A percentile compares a stretch with the other conserved stretches of the same genome.
Evolutionary conservation across 352 stramenopile genomes (phyloP).

Genomic region (Pythium plurisporium): DNA sequence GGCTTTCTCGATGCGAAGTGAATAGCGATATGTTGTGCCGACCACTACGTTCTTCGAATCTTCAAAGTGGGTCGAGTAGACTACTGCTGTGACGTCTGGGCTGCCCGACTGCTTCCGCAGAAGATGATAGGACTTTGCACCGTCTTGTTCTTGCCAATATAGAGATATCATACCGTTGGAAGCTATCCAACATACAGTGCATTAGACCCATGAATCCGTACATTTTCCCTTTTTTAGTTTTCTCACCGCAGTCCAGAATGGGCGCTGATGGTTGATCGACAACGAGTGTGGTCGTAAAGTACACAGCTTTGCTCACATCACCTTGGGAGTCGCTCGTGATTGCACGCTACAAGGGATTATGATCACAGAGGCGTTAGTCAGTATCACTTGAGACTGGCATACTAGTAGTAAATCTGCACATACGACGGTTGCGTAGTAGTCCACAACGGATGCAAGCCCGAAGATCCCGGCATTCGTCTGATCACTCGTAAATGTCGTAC

Average conservation of each 20-base stretch:
- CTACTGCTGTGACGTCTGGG: constrained; percentile 20
- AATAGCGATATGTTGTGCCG: constrained; percentile 40
- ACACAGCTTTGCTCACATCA: constrained; percentile 31
- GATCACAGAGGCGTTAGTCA: too few relatives aligned
- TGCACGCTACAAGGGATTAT: constrained; percentile 28
- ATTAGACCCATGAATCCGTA: too few relatives aligned
- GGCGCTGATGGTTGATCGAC: constrained; percentile 38
- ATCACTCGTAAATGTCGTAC: background rate
- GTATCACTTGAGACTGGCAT: too few relatives aligned
- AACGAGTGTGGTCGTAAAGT: constrained; percentile 33
- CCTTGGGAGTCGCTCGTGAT: constrained; percentile 29
- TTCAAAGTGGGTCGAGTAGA: constrained; percentile 30
- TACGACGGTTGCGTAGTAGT: constrained; percentile 51
- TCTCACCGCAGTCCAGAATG: constrained; percentile 49
- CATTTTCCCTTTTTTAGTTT: too few relatives aligned
- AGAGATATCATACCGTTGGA: constrained; percentile 2
- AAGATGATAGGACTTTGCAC: constrained; percentile 29
- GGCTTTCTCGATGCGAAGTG: constrained; percentile 19
- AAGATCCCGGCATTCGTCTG: constrained; percentile 23
- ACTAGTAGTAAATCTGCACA: constrained; percentile 11
- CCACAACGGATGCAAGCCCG: constrained; percentile 17
- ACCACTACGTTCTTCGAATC: constrained; percentile 24
- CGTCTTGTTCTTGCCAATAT: background rate
- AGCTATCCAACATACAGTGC: too few relatives aligned
- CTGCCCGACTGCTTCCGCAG: constrained; percentile 24